Evolutionary conservation across 768 basidiomycete species (phyloP).

Genomic region (Harrya chromipes): DNA sequence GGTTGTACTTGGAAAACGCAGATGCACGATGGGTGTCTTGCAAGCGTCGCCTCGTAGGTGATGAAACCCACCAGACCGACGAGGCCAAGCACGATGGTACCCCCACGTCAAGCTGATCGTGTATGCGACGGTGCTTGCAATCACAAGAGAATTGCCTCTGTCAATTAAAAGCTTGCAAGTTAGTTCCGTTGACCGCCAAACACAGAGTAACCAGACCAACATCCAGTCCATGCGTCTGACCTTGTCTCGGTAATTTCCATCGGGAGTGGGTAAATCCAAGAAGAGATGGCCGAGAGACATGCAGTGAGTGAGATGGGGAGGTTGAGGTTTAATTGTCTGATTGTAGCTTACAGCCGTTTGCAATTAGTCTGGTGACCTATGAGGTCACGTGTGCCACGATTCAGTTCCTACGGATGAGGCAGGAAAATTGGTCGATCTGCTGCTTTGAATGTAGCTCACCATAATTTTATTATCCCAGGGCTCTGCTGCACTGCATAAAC

Average conservation of each 20-base stretch:
- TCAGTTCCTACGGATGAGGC: too few relatives aligned
- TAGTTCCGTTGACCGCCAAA: neutral
- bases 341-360: too few relatives aligned
- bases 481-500: too few relatives aligned
- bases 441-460: too few relatives aligned
- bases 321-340: slow-evolving; percentile 46
- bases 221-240: slow-evolving; percentile 38
- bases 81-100: slow-evolving; percentile 38
- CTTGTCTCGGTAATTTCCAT: slow-evolving; percentile 32
- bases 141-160: slow-evolving; percentile 37
- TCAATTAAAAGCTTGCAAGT: neutral
- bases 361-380: too few relatives aligned
- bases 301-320: slow-evolving; percentile 34
- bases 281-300: slow-evolving; percentile 20
- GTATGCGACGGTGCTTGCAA: too few relatives aligned
- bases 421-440: too few relatives aligned
- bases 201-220: slow-evolving; percentile 20
- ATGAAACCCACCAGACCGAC: slow-evolving; percentile 36
- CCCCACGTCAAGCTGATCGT: slow-evolving; percentile 43
- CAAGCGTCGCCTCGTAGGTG: slow-evolving; percentile 34
- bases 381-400: too few relatives aligned
- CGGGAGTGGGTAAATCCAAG: slow-evolving; percentile 34
- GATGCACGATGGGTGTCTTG: slow-evolving; percentile 35
- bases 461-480: too few relatives aligned
- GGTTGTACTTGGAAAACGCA: too few relatives aligned